Evolutionary conservation across 441 rosid genomes (phyloP), one percentile per base, ranked within the genome.

Genomic region (Biscutella laevigata): DNA sequence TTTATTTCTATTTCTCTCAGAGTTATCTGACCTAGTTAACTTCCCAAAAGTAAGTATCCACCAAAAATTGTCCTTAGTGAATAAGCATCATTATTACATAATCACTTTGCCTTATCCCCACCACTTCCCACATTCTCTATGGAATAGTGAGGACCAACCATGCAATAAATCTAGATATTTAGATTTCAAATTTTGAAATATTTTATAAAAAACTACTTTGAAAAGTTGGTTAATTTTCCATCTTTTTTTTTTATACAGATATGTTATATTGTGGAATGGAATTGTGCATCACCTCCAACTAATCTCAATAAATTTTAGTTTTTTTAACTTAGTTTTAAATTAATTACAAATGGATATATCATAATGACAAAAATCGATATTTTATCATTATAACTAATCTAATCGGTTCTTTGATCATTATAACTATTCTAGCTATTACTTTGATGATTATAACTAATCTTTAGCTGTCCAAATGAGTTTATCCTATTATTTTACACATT

Each of bases 71-170:
- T 30, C 26, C 25, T 17, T 17, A 39, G 36, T 56, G 38, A 47
- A 47, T 48, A 47, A 24, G 32, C 42, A 54, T 55, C 38, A 63
- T 56, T 9, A 56, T 63, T 25, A 47, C 44, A 63, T 25, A 32
- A 32, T 63, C 50, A 55, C 57, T 63, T 47, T 56, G 43, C 50
- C 39, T 38, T 40, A 38, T 25, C 44, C 36, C 50, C 62, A 63
- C 68, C 62, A 55, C 38, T 55, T 55, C n/a, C 30, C 37, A 48
- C 49, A 17, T 4, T 63, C 27, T 55, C 32, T 38, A 47, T 63
- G 57, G 42, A 50, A 47, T 32, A 39, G 57, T 47, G 62, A 63
- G 62, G 37, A 55, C 62, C 62, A 62, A 54, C 24, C 4, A n/a
- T 37, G 12, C 42, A 45, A 37, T 21, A 34, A 50, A 7, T 19